phyloP scores from a whole-genome alignment of 495 filamentous ascomycete genomes.

The Beverwykella pulmonaria region DNA sequence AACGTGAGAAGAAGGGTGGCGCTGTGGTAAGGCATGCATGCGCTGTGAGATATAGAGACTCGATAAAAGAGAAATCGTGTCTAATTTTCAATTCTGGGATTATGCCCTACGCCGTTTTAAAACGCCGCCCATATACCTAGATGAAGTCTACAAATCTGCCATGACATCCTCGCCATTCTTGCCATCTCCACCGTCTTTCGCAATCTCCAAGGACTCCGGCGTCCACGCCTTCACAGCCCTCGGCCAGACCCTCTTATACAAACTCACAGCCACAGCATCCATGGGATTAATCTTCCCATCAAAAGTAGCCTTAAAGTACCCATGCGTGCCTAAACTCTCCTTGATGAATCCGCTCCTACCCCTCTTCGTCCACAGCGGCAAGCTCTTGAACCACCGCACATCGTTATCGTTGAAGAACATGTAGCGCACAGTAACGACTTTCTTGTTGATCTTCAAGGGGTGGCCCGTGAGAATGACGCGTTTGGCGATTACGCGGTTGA shows the following conservation, averaged over 20 bases:
- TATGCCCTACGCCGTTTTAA: too few relatives aligned
- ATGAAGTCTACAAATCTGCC: neutral
- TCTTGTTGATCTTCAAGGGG: constrained; percentile 97
- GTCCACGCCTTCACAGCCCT: constrained; percentile 60
- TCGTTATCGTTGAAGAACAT: constrained; percentile 99
- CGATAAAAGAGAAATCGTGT: too few relatives aligned
- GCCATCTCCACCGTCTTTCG: neutral
- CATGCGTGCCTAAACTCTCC: constrained; percentile 92
- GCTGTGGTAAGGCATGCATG: too few relatives aligned
- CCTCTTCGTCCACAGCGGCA: constrained; percentile 91
- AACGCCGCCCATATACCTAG: too few relatives aligned
- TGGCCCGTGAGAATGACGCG: constrained; percentile 93
- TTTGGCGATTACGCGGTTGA: constrained; percentile 83
- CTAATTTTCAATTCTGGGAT: too few relatives aligned
- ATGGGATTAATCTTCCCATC: constrained; percentile 93
- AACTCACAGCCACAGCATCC: constrained; percentile 86
- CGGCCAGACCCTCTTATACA: constrained; percentile 94
- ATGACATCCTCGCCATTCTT: too few relatives aligned
- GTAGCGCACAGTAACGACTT: constrained; percentile 92
- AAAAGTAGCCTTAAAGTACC: constrained; percentile 98
- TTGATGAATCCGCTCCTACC: constrained; percentile 88
- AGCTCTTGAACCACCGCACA: constrained; percentile 92
- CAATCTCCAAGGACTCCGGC: neutral
- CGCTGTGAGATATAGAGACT: too few relatives aligned
- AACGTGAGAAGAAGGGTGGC: too few relatives aligned